Percentiles rank a stretch among this genome's conserved stretches.
Conservation (phyloP, 305 asterid species). For the Fraxinus greggii region DNA sequence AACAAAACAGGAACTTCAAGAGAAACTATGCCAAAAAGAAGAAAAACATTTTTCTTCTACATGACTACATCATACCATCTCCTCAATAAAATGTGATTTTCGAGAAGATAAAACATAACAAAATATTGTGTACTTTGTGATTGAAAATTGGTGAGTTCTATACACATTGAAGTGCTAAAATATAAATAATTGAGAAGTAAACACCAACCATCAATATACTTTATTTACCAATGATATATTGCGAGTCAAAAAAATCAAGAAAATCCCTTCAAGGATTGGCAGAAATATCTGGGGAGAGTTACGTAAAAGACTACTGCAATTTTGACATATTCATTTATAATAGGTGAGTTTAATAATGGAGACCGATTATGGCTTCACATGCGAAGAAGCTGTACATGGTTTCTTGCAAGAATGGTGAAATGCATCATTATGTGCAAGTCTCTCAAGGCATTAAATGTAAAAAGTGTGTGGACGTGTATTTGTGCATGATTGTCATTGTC, state of each 20-base stretch:
- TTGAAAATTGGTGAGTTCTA: background rate
- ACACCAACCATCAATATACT: background rate
- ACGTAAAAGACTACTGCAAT: background rate
- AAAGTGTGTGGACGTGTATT: background rate
- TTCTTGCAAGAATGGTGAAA: background rate
- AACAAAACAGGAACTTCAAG: background rate
- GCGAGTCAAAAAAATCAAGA: background rate
- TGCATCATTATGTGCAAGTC: background rate
- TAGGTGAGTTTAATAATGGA: background rate
- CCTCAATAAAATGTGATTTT: background rate
- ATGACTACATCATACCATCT: background rate
- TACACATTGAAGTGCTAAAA: background rate
- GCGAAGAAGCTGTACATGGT: background rate
- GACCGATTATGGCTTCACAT: background rate
- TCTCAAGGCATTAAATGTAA: background rate
- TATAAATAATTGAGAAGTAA: background rate
- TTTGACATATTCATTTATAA: background rate
- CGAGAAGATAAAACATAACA: background rate
- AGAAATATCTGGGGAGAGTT: background rate
- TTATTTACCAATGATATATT: background rate
- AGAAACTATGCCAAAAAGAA: background rate
- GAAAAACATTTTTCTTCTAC: background rate
- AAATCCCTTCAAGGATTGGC: background rate
- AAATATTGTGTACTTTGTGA: background rate
- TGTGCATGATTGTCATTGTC: background rate